Evolutionary conservation across 2,329 filamentous ascomycete genomes (phyloP).

Genomic region (Colletotrichum filicis): DNA sequence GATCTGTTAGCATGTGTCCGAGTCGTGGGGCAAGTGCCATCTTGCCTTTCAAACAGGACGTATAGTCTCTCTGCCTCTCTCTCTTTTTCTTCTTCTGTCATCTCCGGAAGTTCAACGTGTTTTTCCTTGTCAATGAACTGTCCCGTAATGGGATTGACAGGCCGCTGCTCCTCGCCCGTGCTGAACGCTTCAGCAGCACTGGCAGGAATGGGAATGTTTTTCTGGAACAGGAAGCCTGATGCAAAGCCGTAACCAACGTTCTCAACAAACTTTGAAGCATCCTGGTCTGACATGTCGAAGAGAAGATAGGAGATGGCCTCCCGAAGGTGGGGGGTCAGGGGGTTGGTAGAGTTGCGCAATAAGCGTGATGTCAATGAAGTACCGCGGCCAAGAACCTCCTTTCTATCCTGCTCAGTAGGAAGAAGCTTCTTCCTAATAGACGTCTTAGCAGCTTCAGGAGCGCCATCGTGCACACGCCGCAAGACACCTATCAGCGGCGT

Average conservation of each 20-base stretch:
- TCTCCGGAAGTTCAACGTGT: conserved; percentile 69
- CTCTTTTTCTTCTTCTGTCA: conserved; percentile 94
- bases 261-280: conserved; percentile 82
- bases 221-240: conserved; percentile 87
- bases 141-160: conserved; percentile 87
- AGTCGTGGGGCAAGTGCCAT: not conserved
- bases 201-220: conserved; percentile 81
- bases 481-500: conserved; percentile 81
- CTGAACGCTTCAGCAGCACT: conserved; percentile 66
- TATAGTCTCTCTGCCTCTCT: conserved; percentile 90
- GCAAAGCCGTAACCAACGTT: conserved; percentile 97
- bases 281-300: conserved; percentile 86
- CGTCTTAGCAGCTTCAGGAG: conserved; percentile 69
- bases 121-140: conserved; percentile 80
- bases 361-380: conserved; percentile 80
- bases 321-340: conserved; percentile 76
- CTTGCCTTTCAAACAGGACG: conserved; percentile 87
- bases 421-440: conserved; percentile 76
- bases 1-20: conserved; percentile 13
- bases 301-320: conserved; percentile 81
- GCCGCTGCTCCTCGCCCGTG: conserved; percentile 45
- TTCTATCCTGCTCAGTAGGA: conserved; percentile 80
- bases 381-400: conserved; percentile 80
- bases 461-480: conserved; percentile 75
- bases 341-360: conserved; percentile 80